Evolutionary conservation across 371 early-diverging fungal species (phyloP), one percentile per base, ranked within the genome.

Genomic region (Mortierella sp.): DNA sequence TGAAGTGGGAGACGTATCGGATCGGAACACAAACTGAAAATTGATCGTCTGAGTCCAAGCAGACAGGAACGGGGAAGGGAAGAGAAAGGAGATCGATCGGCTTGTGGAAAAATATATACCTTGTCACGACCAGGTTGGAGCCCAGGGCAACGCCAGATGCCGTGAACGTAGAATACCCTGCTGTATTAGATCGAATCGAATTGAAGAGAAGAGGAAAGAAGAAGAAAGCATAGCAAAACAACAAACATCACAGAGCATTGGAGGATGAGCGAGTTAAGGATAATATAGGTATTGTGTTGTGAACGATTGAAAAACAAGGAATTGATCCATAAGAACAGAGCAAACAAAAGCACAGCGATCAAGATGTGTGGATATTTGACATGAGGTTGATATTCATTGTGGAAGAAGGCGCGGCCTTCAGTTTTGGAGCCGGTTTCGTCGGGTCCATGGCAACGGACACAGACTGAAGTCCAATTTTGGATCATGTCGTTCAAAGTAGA

Each of bases 381-480:
- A 75, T 21, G 70, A 74, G 46, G 77, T 81, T 78, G 86, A 85
- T 85, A 85, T 85, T 86, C 87, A 77, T 86, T 86, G 55, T 86
- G 87, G 71, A 86, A 86, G 74, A 86, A 86, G 74, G 87, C 82
- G 6, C 87, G 51, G 87, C 87, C 87, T 38, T 86, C 82, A 29
- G 87, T 82, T 76, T 86, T 86, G 68, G 74, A 54, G 63, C 87
- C 87, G 51, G 54, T 73, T 24, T 77, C 78, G 71, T 86, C 87
- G 14, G 87, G 82, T 21, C 87, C 87, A 43, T 82, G 82, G 68
- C 82, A 86, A 44, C 87, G 87, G 41, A 86, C 87, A n/a, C 87
- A 86, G 49, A 86, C 87, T 10, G 87, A 79, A 0, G 87, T 70
- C 87, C 87, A 86, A 60, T 86, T 82, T 70, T 82, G 82, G 82